Evolutionary conservation across 495 filamentous ascomycete species (phyloP).

Genomic region (Bombardia bombarda): DNA sequence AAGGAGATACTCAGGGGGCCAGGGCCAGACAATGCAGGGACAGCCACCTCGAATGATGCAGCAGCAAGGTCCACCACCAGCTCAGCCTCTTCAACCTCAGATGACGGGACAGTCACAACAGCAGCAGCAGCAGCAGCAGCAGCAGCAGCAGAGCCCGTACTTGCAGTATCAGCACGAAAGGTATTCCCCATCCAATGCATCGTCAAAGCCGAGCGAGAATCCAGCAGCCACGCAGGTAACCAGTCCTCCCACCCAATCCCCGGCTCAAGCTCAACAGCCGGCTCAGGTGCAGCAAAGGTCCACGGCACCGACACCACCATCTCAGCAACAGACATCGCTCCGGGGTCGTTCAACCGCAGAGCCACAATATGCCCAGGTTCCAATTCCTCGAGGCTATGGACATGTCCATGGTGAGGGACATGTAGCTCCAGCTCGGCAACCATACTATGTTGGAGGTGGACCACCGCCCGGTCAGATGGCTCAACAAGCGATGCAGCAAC

Average conservation of each 20-base stretch:
- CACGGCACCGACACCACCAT: not conserved
- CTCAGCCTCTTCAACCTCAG: constrained; percentile 6
- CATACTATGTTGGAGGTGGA: constrained; percentile 23
- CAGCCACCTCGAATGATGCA: constrained; percentile 4
- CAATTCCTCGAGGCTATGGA: constrained; percentile 38
- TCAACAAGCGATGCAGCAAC: constrained; percentile 9
- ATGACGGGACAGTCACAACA: constrained; percentile 3
- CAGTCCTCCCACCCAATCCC: not conserved
- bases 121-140: not conserved
- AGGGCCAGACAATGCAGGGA: not conserved
- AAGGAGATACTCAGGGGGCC: constrained; percentile 4
- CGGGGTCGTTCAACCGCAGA: constrained; percentile 1
- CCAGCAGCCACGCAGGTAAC: not conserved
- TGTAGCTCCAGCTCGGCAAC: constrained; percentile 25
- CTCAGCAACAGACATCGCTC: not conserved
- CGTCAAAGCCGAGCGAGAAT: not conserved
- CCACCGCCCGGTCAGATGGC: not conserved
- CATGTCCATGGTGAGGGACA: constrained; percentile 38
- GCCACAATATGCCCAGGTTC: constrained; percentile 34
- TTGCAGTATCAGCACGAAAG: constrained; percentile 6
- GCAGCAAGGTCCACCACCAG: constrained; percentile 4
- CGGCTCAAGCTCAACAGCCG: not conserved
- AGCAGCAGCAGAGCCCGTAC: not conserved
- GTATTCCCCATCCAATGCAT: not conserved
- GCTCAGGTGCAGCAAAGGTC: not conserved